Base-by-base conservation (phyloP, 139 green algal genomes). In the Zygnema cylindricum region DNA sequence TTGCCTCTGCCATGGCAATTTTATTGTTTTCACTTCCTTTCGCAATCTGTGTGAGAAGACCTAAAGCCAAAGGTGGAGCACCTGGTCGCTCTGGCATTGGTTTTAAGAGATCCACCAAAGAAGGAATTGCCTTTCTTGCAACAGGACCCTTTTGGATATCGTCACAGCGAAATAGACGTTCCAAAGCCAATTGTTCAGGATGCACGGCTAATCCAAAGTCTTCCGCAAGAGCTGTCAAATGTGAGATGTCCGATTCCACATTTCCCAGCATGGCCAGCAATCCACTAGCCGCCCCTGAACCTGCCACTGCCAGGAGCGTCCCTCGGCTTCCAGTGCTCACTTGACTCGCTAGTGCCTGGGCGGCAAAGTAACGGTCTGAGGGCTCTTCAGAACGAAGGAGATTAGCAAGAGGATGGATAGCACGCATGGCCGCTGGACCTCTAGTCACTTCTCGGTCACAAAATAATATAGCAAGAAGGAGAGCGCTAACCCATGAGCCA, bases 391-490 rank as follows among this genome's bases (percentile, higher is more conserved):
- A 88, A 69, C 69, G 36, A 43, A 88, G 83, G 32, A 88, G 83
- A 33, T 43, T 69, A 7, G 83, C 36, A 43, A 88, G 83, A 3
- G 83, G 83, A 11, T 57, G 36, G 11, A 88, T 85, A 2, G 83
- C 83, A 16, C 83, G 76, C 33, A 55, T 11, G 7, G 69, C 32
- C 1, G 25, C 83, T 33, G 83, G 36, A 49, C 69, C 38, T 33
- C 83, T 32, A 33, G 40, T 42, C 40, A 88, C 69, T 33, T 88
- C 83, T 43, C 69, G 69, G 1, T 88, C 76, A 25, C 69, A 84
- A 69, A 88, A 88, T 33, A 88, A 69, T 30, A 88, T 77, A 33
- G 83, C 83, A 32, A 88, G 83, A 43, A 88, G 83, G 63, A 88
- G 76, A 43, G 83, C 83, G 36, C 69, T 85, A 23, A 88, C 83